Conservation (phyloP, 2,329 filamentous ascomycete genomes). For the Zymoseptoria brevis region DNA sequence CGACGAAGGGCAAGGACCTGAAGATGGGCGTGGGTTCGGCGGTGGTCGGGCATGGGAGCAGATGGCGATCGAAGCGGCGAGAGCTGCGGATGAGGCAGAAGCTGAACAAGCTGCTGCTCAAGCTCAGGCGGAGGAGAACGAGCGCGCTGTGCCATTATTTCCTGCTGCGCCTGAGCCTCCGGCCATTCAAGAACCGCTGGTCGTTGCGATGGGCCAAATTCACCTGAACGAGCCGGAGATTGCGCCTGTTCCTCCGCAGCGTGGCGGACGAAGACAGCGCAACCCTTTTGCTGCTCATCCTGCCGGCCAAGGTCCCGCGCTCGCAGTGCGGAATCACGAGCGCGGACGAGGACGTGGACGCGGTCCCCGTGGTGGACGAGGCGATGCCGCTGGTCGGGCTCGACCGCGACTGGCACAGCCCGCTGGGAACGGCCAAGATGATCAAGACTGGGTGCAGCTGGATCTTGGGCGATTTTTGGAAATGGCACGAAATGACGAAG, state of each 20-base stretch:
- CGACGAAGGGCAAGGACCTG: constrained; percentile 47
- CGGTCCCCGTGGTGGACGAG: background rate
- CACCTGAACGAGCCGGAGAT: constrained; percentile 4
- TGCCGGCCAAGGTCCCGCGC: constrained; percentile 13
- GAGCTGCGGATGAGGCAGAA: constrained; percentile 28
- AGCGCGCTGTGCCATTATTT: background rate
- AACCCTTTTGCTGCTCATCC: constrained; percentile 20
- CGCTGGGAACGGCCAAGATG: constrained; percentile 4
- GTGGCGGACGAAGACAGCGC: constrained; percentile 12
- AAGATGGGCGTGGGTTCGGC: constrained; percentile 32
- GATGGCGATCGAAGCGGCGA: constrained; percentile 30
- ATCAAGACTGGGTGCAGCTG: constrained; percentile 20
- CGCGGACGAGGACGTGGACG: constrained; percentile 7
- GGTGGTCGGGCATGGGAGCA: constrained; percentile 38
- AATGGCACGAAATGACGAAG: constrained; percentile 45
- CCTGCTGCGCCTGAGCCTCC: constrained; percentile 8
- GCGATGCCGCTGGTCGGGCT: background rate
- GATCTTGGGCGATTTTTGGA: constrained; percentile 46
- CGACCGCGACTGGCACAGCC: background rate
- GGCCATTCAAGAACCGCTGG: constrained; percentile 9
- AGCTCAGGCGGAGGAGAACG: constrained; percentile 18
- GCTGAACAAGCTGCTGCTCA: constrained; percentile 26
- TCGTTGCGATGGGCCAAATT: constrained; percentile 17
- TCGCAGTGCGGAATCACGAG: constrained; percentile 17
- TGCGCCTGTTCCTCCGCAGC: background rate